Evolutionary conservation across 768 basidiomycete species (phyloP).

Genomic region (Asterophora parasitica): DNA sequence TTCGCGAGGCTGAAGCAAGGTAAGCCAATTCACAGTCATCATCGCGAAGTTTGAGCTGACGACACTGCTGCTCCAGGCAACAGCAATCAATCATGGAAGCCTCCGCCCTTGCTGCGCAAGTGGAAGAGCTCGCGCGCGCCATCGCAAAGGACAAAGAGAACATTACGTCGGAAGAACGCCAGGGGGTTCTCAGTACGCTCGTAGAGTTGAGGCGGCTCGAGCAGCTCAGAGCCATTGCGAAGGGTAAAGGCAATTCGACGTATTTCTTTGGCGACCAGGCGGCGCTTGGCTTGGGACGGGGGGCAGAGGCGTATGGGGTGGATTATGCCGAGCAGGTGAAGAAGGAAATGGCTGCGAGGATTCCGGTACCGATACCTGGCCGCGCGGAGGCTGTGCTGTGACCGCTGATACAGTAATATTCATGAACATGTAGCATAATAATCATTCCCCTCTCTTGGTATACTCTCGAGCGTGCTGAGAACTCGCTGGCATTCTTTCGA

Average conservation of each 20-base stretch:
- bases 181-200: conserved; percentile 36
- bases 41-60: too few species aligned
- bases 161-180: conserved; percentile 29
- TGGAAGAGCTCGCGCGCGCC: conserved; percentile 39
- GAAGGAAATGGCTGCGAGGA: conserved; percentile 20
- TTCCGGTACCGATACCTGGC: not conserved
- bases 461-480: conserved; percentile 29
- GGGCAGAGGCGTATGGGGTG: conserved; percentile 38
- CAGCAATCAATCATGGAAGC: conserved; percentile 43
- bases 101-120: conserved; percentile 42
- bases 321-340: conserved; percentile 47
- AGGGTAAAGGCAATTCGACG: conserved; percentile 45
- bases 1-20: conserved; percentile 50
- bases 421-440: not conserved
- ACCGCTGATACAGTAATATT: not conserved
- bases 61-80: conserved; percentile 19
- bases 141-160: conserved; percentile 29
- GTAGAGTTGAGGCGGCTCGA: conserved; percentile 48
- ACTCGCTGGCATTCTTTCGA: conserved; percentile 35
- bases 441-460: not conserved
- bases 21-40: not conserved
- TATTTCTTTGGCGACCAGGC: conserved; percentile 52
- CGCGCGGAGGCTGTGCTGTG: conserved; percentile 8
- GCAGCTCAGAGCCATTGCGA: conserved; percentile 49
- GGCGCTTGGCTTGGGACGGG: conserved; percentile 22